These are phyloP conservation scores for Pseudocohnilembus persalinus DNA, from an alignment of 169 alveolate genomes.

Conservation along the genomic window DNA sequence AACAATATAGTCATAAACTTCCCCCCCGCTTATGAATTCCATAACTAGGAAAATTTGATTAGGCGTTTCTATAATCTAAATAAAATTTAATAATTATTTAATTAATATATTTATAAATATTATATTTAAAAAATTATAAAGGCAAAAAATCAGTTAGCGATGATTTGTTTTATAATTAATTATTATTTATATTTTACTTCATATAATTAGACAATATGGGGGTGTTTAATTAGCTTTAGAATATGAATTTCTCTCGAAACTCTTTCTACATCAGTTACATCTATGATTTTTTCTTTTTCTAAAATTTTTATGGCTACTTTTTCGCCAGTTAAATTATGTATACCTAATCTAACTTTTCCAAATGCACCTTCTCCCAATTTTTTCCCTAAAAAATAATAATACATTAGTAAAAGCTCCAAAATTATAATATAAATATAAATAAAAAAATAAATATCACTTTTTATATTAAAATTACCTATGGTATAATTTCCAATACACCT, in stretches of 20 bases:
- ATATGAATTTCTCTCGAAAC: constrained; percentile 74
- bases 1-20: constrained; percentile 89
- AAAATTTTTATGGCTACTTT: constrained; percentile 70
- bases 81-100: neutral
- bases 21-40: constrained; percentile 87
- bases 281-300: constrained; percentile 60
- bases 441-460: neutral
- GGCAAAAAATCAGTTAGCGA: neutral
- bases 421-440: no score
- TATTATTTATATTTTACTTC: constrained; percentile 36
- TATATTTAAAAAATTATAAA: neutral
- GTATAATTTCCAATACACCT: neutral
- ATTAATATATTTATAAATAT: neutral
- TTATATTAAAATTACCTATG: neutral
- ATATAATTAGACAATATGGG: constrained; percentile 64
- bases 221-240: constrained; percentile 69
- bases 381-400: constrained; percentile 59
- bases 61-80: constrained; percentile 47
- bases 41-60: constrained; percentile 65
- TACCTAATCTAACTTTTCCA: constrained; percentile 92
- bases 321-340: constrained; percentile 76
- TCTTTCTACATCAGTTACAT: constrained; percentile 66
- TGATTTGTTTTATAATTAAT: neutral
- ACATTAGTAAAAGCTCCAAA: neutral
- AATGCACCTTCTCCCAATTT: constrained; percentile 95